Conservation (phyloP, 192 early-diverging fungal genomes). For the Gamsiella multidivaricata region DNA sequence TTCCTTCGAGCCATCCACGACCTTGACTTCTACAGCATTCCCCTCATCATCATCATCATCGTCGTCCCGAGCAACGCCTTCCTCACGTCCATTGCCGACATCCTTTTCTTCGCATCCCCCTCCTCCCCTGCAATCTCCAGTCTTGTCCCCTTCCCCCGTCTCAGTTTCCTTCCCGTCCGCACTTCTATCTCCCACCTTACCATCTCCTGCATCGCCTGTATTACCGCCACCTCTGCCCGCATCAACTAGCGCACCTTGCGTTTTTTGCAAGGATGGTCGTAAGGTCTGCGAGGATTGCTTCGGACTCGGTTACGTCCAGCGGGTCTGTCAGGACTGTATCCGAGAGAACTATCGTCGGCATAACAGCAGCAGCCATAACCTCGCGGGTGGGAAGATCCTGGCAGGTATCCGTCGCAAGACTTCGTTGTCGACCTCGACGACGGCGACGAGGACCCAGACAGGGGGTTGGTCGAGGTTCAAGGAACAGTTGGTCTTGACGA, state of each 20-base stretch:
- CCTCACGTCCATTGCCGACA: neutral
- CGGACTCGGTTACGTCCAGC: constrained; percentile 29
- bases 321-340: constrained; percentile 29
- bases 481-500: constrained; percentile 7
- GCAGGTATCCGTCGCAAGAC: neutral
- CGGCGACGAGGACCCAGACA: constrained; percentile 6
- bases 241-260: neutral
- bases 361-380: neutral
- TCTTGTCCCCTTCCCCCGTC: too few species aligned
- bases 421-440: neutral
- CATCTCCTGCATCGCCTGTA: neutral
- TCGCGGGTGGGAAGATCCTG: neutral
- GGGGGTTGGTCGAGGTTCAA: constrained; percentile 10
- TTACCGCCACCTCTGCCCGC: neutral
- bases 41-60: neutral
- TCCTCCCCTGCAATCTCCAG: too few species aligned
- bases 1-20: constrained; percentile 1
- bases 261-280: constrained; percentile 25
- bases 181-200: too few species aligned
- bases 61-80: neutral
- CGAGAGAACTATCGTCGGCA: constrained; percentile 17
- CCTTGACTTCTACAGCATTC: neutral
- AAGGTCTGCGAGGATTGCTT: constrained; percentile 34
- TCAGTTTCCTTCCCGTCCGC: too few species aligned
- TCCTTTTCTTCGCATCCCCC: too few species aligned